phyloP scores from a whole-genome alignment of 495 filamentous ascomycete species.

The Hypoxylon trugodes region DNA sequence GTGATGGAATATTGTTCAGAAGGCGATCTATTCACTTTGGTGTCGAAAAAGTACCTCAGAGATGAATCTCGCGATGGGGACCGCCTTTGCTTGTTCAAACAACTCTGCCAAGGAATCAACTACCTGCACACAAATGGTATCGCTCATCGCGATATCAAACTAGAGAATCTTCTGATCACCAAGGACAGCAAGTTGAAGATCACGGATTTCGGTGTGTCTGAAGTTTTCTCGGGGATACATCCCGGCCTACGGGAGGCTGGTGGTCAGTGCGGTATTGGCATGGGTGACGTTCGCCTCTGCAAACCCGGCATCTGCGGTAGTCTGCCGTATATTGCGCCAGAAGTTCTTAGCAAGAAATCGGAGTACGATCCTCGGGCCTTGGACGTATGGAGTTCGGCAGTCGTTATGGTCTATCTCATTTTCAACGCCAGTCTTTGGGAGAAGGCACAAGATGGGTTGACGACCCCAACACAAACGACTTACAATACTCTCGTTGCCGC shows the following conservation, averaged over 20 bases:
- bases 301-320: constrained; percentile 78
- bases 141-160: constrained; percentile 84
- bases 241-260: constrained; percentile 71
- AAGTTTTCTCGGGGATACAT: constrained; percentile 78
- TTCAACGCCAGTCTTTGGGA: constrained; percentile 72
- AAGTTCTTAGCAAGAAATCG: constrained; percentile 70
- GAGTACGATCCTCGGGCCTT: constrained; percentile 78
- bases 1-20: constrained; percentile 85
- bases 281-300: constrained; percentile 71
- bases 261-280: constrained; percentile 70
- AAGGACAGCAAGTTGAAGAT: constrained; percentile 77
- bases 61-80: constrained; percentile 69
- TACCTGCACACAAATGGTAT: constrained; percentile 77
- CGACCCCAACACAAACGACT: constrained; percentile 42
- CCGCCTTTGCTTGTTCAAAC: constrained; percentile 81
- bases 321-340: constrained; percentile 79
- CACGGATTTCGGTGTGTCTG: constrained; percentile 80
- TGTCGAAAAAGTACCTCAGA: constrained; percentile 68
- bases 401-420: constrained; percentile 74
- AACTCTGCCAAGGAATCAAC: constrained; percentile 73
- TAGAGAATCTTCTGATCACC: constrained; percentile 78
- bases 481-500: constrained; percentile 68
- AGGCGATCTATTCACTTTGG: constrained; percentile 75
- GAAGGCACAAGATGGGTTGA: constrained; percentile 57
- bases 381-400: constrained; percentile 81